Evolutionary conservation across 2,329 filamentous ascomycete genomes (phyloP), one percentile per base, ranked within the genome.

Genomic region (Hypoxylon rubiginosum): DNA sequence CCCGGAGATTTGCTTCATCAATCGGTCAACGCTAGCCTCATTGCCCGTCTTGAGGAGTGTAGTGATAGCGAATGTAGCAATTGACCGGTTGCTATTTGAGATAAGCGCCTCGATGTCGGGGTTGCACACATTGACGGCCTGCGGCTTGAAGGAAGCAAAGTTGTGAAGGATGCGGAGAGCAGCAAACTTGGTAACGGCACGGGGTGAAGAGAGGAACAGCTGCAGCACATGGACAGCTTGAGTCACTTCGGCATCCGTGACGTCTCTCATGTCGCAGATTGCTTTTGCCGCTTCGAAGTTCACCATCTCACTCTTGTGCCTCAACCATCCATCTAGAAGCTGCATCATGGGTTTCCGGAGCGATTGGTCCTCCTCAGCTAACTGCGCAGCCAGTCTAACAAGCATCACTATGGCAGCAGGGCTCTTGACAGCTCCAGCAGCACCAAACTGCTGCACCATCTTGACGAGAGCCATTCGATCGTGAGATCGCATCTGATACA

Each of bases 391-490:
- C 70, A 99, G 83, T 72, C 96, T 89, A 59, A 99, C 96, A 28
- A 99, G 86, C 88, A 99, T 91, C 54, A 99, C 89, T 63, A 94
- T 91, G 34, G 94, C 96, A 65, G 95, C 93, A 19, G 96, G 94
- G 80, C 92, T 97, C 89, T 97, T 98, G 68, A 98, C 91, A 10
- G 93, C 93, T 63, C 96, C 96, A 15, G 94, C 89, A 57, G 91
- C 91, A 56, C 94, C 94, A 78, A 97, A 98, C 80, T 99, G 96
- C 83, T 99, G 96, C n/a, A 99, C 95, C 96, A 99, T 98, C 87
- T 99, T 99, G 66, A 98, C 95, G 74, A 99, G 83, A 21, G 96
- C 94, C 96, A 99, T 99, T 75, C 96, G 90, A 80, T 99, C 96
- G 79, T 97, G 94, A 75, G 92, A 92, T 76, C 96, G 92, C 93